Evolutionary conservation across 768 basidiomycete genomes (phyloP), one percentile per base, ranked within the genome.

Genomic region (Tulasnella sp.): DNA sequence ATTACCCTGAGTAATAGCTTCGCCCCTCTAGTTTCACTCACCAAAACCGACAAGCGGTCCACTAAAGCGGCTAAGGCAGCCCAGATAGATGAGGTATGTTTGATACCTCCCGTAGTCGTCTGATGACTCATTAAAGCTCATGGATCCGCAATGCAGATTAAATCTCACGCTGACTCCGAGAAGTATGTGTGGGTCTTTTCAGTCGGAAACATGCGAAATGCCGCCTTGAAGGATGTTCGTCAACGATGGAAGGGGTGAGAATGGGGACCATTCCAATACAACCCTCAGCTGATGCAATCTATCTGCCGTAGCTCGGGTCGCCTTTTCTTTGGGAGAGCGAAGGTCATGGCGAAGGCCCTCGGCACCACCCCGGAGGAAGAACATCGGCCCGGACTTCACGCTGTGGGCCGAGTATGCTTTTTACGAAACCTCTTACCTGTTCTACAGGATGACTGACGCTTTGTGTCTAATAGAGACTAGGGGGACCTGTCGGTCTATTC

Each of bases 281-380:
- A 66, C 34, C 36, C 4, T 68, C 9, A 63, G 70, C 75, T 78
- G 66, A 64, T 35, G n/a, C 14, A 74, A 66, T 12, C 39, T 14
- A 63, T 47, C 41, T 12, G 6, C 16, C 73, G 2, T 62, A 94
- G 93, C 75, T 88, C 93, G 74, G 94, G 92, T 70, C 88, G 94
- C 76, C 87, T 96, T 81, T 95, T 94, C 80, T 93, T 95, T 82
- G 92, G 91, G 17, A 85, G 88, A 77, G 86, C 87, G 62, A 87
- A 89, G 11, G 93, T 99, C 34, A 96, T 99, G 92, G 92, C 94
- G 32, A 98, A 96, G 80, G 96, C 94, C 47, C 84, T 99, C 17
- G 97, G 97, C 4, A 86, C 87, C 44, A 91, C 93, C 6, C 84
- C 86, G 44, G 95, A 92, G 79, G 90, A 91, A 75, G 97, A 98